These are phyloP conservation scores for Candida koratica DNA, from an alignment of 805 yeast genomes.

Conservation along the genomic window DNA sequence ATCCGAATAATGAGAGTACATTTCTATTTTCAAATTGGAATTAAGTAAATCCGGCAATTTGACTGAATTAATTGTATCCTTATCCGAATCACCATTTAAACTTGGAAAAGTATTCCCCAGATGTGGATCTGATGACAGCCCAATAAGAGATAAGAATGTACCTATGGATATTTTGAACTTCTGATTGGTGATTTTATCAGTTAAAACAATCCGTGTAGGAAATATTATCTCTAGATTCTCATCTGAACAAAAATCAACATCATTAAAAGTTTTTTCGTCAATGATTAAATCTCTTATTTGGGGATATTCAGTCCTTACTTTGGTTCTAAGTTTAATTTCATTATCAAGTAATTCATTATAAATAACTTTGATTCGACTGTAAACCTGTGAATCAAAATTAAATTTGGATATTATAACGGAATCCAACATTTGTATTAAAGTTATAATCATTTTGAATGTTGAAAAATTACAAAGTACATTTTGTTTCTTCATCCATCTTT, in stretches of 20 bases:
- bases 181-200: slow-evolving; percentile 25
- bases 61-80: slow-evolving; percentile 1
- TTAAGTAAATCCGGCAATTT: slow-evolving; percentile 1
- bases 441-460: slow-evolving; percentile 43
- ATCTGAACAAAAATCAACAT: slow-evolving; percentile 48
- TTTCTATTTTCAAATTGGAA: slow-evolving; percentile 26
- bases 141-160: slow-evolving; percentile 26
- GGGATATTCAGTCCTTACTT: slow-evolving; percentile 24
- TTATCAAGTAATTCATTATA: slow-evolving; percentile 30
- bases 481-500: slow-evolving; percentile 48
- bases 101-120: background rate
- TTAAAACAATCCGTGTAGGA: slow-evolving; percentile 51
- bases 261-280: slow-evolving; percentile 29
- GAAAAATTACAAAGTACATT: slow-evolving; percentile 52
- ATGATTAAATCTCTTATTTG: slow-evolving; percentile 27
- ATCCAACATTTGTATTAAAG: slow-evolving; percentile 43
- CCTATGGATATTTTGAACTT: slow-evolving; percentile 29
- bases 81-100: background rate
- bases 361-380: slow-evolving; percentile 29
- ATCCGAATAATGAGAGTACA: slow-evolving; percentile 50
- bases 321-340: slow-evolving; percentile 44
- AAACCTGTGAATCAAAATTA: slow-evolving; percentile 33
- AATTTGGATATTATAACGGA: slow-evolving; percentile 20
- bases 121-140: background rate
- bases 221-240: slow-evolving; percentile 46